Evolutionary conservation across 495 filamentous ascomycete species (phyloP).

Genomic region (Annulohypoxylon bovei): DNA sequence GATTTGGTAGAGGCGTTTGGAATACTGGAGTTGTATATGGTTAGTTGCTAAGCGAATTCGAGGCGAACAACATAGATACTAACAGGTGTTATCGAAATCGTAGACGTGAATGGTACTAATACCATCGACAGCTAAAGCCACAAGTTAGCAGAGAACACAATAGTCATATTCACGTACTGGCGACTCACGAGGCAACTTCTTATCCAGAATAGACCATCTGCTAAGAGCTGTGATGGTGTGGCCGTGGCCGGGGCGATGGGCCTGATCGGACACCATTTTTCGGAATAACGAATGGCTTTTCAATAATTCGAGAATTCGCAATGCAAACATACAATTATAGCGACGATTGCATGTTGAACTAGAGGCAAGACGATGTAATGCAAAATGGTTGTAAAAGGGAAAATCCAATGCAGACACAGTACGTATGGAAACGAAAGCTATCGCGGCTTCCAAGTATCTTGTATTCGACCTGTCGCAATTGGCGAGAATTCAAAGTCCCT

Average conservation of each 20-base stretch:
- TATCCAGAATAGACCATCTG: constrained; percentile 81
- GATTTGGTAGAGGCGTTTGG: constrained; percentile 86
- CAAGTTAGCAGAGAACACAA: constrained; percentile 19
- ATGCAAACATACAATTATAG: constrained; percentile 21
- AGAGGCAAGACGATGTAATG: not conserved
- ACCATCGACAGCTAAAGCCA: constrained; percentile 62
- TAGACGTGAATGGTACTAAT: constrained; percentile 91
- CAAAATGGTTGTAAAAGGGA: not conserved
- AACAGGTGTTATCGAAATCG: constrained; percentile 98
- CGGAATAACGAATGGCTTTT: not conserved
- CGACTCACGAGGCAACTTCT: constrained; percentile 69
- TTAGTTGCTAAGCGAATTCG: not conserved
- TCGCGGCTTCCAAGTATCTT: not conserved
- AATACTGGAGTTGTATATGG: constrained; percentile 70
- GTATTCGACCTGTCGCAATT: constrained; percentile 13
- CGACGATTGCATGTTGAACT: constrained; percentile 21
- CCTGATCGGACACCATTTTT: constrained; percentile 28
- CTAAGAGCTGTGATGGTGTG: constrained; percentile 77
- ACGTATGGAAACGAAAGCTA: too few relatives aligned
- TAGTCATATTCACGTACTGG: not conserved
- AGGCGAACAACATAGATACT: constrained; percentile 36
- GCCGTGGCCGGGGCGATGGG: constrained; percentile 31
- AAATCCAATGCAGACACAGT: too few relatives aligned
- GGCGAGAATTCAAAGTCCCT: not conserved
- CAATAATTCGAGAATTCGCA: not conserved